Evolutionary conservation across 768 basidiomycete genomes (phyloP), one percentile per base, ranked within the genome.

Genomic region (Mrakia gelida): DNA sequence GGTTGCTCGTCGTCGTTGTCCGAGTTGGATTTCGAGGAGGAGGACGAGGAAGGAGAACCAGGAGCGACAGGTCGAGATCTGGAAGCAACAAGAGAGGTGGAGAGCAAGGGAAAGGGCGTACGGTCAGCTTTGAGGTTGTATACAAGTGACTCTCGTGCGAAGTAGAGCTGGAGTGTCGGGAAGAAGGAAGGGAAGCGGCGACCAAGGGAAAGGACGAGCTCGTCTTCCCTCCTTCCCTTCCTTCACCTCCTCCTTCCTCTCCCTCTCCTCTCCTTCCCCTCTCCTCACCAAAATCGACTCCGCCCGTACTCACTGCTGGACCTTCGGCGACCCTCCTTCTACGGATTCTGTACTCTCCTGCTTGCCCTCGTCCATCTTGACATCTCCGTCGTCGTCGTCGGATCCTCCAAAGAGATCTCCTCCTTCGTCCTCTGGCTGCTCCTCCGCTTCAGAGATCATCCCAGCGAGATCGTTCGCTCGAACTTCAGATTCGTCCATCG

Each of bases 1-100:
- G 80, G 79, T 0, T 67, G 75, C 0, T 80, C 71, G 32, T 79
- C 75, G 8, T 67, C 79, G 28, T 30, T 21, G 28, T 72, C 34
- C 23, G 34, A 9, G 34, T 26, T 34, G 23, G 38, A 54, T 26
- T 71, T 73, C 62, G 41, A 41, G 34, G 21, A 75, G 32, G 71
- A 30, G n/a, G 54, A 63, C 26, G 65, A 68, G 41, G 62, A 62
- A 45, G 43, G 18, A 65, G 41, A 30, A 10, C 5, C n/a, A 56
- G 26, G 30, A 23, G 61, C 56, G 21, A 9, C 21, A 13, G 30
- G 54, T 26, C 16, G 32, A 62, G 52, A 28, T 30, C 52, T 49
- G 71, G 52, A 32, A 5, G n/a, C 41, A 30, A 34, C 8, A 65
- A 38, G 49, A 3, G 16, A 15, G 30, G 34, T 3, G n/a, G 21